A percentile compares a stretch with the other conserved stretches of the same genome.
phyloP scores from a whole-genome alignment of 805 yeast species.

The Nakazawaea wyomingensis region DNA sequence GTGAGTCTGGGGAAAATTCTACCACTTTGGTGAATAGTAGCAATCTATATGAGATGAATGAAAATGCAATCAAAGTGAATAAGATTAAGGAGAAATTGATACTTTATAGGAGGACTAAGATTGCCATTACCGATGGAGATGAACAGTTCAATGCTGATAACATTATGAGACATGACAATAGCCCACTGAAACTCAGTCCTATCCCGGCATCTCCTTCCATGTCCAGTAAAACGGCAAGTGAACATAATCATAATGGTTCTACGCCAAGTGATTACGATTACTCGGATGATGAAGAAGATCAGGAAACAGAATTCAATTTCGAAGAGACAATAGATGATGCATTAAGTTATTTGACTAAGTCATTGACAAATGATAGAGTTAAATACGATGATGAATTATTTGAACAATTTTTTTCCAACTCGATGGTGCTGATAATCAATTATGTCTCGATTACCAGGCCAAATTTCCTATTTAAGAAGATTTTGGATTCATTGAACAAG shows the following conservation, averaged over 20 bases:
- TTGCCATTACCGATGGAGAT: conserved; percentile 4
- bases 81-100: conserved; percentile 9
- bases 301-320: conserved; percentile 2
- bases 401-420: conserved; percentile 13
- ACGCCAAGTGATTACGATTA: background rate
- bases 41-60: background rate
- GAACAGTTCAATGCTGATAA: conserved; percentile 2
- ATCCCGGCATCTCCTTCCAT: too few species aligned
- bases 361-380: conserved; percentile 17
- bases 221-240: too few species aligned
- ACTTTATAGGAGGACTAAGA: conserved; percentile 2
- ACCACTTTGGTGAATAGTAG: conserved; percentile 1
- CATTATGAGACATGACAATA: conserved; percentile 9
- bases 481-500: conserved; percentile 14
- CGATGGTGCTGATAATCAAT: conserved; percentile 5
- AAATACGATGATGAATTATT: conserved; percentile 11
- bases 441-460: background rate
- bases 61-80: background rate
- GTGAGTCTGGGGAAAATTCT: background rate
- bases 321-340: conserved; percentile 13
- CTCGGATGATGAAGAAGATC: background rate
- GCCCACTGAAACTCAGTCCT: background rate
- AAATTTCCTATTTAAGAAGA: background rate
- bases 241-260: background rate
- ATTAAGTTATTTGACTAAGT: conserved; percentile 16